Evolutionary conservation across 768 basidiomycete genomes (phyloP), one percentile per base, ranked within the genome.

Genomic region (Naematelia encephala): DNA sequence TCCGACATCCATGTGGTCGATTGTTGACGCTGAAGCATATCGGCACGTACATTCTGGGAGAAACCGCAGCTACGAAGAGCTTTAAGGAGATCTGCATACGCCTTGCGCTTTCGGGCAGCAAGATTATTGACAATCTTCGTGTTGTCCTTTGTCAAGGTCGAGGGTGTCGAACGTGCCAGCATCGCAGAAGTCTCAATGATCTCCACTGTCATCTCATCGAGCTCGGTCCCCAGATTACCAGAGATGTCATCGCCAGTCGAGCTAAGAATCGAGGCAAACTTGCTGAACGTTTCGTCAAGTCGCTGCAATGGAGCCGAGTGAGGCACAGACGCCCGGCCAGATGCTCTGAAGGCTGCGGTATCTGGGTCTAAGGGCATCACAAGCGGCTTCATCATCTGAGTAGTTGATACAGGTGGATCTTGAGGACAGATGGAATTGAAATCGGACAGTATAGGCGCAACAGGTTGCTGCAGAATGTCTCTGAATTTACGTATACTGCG

Each of bases 401-500:
- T 13, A 4, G 54, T 30, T 10, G 39, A 1, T 0, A 19, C 28
- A n/a, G 56, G 48, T 8, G 4, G 29, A 23, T 69, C 67, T 43
- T 65, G 64, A 26, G 67, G 55, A 25, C 54, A 49, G 28, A 69
- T 52, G 19, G 63, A 56, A 13, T 34, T 61, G 5, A 58, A 46
- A 30, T 64, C 62, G 5, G 55, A 55, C 30, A 77, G 53, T 28
- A 75, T 34, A 11, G 77, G 69, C 12, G 65, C 49, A 2, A 78
- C 79, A 5, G 92, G 87, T 73, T 89, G 85, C 46, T 86, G 84
- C n/a, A 98, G 81, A 22, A 90, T 75, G 45, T 90, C 88, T n/a
- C 91, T 85, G 80, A 92, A 94, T 79, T 91, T 96, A 52, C 90
- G 85, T 59, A 97, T 84, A 62, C 85, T 83, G 75, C 90, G 91